Percentiles rank a stretch among this genome's conserved stretches.
phyloP scores from a whole-genome alignment of 75 land plant genomes.

The Gnetum montanum region DNA sequence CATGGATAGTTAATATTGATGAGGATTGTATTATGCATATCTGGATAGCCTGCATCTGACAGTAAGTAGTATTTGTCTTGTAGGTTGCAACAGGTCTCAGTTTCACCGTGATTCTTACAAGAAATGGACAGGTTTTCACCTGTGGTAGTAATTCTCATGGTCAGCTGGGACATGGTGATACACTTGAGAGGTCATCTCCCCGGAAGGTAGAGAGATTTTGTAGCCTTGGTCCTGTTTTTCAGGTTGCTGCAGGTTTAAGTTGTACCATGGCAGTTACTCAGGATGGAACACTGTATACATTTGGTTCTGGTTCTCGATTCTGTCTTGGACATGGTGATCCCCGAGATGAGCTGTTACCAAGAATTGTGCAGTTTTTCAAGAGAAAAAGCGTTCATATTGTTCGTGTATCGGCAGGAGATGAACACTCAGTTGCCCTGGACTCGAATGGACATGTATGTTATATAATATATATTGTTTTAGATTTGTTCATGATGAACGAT shows the following conservation, averaged over 20 bases:
- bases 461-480: too few species aligned
- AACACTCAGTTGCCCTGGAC: conserved; percentile 87
- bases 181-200: conserved; percentile 45
- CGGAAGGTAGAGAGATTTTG: conserved; percentile 32
- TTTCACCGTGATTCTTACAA: conserved; percentile 68
- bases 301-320: conserved; percentile 75
- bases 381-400: conserved; percentile 53
- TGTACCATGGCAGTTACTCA: conserved; percentile 61
- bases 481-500: not conserved
- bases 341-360: conserved; percentile 53
- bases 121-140: conserved; percentile 61
- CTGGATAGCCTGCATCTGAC: too few species aligned
- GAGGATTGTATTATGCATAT: too few species aligned
- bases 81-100: conserved; percentile 86
- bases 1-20: too few species aligned
- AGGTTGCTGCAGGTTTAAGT: conserved; percentile 70
- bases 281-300: conserved; percentile 64
- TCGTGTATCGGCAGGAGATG: conserved; percentile 81
- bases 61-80: not conserved
- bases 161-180: conserved; percentile 88
- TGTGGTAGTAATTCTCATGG: conserved; percentile 84
- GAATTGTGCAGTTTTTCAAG: conserved; percentile 42
- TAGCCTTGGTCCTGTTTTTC: conserved; percentile 38
- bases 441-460: conserved; percentile 75
- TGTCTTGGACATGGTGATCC: conserved; percentile 97